Conservation (phyloP, 2,329 filamentous ascomycete species). For the Eutypa lata region DNA sequence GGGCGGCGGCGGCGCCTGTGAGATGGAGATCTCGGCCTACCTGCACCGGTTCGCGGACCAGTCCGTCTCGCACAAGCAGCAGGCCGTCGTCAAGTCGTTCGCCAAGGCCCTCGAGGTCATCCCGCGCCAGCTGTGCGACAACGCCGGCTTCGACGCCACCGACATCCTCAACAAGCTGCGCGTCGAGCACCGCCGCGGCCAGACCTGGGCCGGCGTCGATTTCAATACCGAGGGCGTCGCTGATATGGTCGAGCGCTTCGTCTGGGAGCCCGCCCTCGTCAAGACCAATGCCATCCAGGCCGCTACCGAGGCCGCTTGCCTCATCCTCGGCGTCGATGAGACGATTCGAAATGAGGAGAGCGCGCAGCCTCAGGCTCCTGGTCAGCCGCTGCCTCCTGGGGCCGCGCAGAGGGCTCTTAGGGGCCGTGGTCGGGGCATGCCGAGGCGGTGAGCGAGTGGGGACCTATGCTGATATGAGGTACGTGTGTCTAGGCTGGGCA, state of each 20-base stretch:
- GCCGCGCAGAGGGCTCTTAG: constrained; percentile 87
- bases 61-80: constrained; percentile 91
- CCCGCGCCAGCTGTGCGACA: constrained; percentile 95
- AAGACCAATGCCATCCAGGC: constrained; percentile 98
- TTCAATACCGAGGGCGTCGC: constrained; percentile 88
- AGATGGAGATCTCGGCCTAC: constrained; percentile 96
- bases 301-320: constrained; percentile 88
- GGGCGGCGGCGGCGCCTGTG: constrained; percentile 86
- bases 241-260: constrained; percentile 92
- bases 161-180: constrained; percentile 96
- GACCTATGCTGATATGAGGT: too few relatives aligned
- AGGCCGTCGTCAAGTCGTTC: constrained; percentile 95
- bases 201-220: constrained; percentile 93
- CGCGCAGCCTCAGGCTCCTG: constrained; percentile 75
- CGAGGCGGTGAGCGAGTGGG: constrained; percentile 57
- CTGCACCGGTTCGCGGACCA: constrained; percentile 90
- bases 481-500: too few relatives aligned
- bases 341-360: constrained; percentile 98
- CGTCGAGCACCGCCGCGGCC: constrained; percentile 92
- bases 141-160: constrained; percentile 96
- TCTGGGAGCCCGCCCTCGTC: constrained; percentile 94
- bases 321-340: constrained; percentile 96
- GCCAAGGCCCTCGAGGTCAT: constrained; percentile 97
- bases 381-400: constrained; percentile 69
- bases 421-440: constrained; percentile 84